Evolutionary conservation across 1,284 basidiomycete genomes (phyloP).

Genomic region (Flammula alnicola): DNA sequence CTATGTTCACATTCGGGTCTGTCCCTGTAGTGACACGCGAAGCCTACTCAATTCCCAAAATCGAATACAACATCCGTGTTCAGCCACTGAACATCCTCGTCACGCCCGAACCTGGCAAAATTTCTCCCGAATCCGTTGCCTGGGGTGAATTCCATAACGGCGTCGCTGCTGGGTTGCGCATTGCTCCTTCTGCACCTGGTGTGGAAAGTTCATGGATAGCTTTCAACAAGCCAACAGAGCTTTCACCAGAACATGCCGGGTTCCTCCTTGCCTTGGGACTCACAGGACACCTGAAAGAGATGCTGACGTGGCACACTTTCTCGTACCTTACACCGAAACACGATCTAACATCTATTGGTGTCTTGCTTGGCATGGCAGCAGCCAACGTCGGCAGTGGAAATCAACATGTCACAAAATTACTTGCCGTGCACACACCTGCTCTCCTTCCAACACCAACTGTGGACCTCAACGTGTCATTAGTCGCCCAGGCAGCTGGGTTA

Average conservation of each 20-base stretch:
- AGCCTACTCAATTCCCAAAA: constrained; percentile 78
- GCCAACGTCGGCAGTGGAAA: constrained; percentile 92
- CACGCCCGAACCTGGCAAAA: constrained; percentile 66
- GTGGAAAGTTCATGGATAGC: constrained; percentile 93
- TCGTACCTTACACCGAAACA: constrained; percentile 95
- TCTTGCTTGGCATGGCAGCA: constrained; percentile 90
- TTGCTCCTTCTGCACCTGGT: constrained; percentile 76
- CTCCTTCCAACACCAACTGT: constrained; percentile 87
- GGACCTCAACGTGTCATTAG: constrained; percentile 87
- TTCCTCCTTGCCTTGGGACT: constrained; percentile 94
- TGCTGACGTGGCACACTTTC: constrained; percentile 90
- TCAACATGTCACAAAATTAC: constrained; percentile 84
- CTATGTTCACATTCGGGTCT: constrained; percentile 86
- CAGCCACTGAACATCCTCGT: constrained; percentile 71
- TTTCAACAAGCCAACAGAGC: constrained; percentile 86
- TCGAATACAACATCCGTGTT: constrained; percentile 79
- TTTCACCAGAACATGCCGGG: constrained; percentile 92
- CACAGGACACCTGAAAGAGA: constrained; percentile 85
- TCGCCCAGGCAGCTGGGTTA: constrained; percentile 90
- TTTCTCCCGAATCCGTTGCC: constrained; percentile 69
- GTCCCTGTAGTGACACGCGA: constrained; percentile 74
- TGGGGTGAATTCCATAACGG: constrained; percentile 99
- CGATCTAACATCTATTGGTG: constrained; percentile 91
- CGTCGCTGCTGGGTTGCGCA: constrained; percentile 87
- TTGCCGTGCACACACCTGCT: constrained; percentile 93